A percentile compares a stretch with the other conserved stretches of the same genome.
phyloP scores from a whole-genome alignment of 2,329 filamentous ascomycete species.

The Colletotrichum tanaceti region DNA sequence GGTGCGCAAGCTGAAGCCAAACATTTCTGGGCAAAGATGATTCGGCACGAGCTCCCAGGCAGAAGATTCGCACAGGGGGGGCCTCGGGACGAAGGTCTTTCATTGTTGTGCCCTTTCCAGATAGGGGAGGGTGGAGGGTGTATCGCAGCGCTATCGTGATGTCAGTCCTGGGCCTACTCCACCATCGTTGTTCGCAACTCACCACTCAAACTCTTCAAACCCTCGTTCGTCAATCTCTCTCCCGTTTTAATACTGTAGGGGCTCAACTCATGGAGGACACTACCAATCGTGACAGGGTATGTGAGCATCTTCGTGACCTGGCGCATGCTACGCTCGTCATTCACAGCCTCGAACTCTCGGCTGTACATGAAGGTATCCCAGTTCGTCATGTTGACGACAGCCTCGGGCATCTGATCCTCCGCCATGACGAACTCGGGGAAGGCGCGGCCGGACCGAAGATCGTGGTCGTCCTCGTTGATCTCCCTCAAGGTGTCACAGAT shows the following conservation, averaged over 20 bases:
- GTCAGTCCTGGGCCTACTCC: conserved; percentile 8
- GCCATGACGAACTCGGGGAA: conserved; percentile 97
- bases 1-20: conserved; percentile 92
- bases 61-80: conserved; percentile 90
- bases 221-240: conserved; percentile 84
- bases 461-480: conserved; percentile 98
- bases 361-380: conserved; percentile 99
- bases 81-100: conserved; percentile 85
- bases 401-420: conserved; percentile 88
- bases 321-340: conserved; percentile 89
- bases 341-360: conserved; percentile 88
- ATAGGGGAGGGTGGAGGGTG: conserved; percentile 87
- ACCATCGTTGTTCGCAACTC: conserved; percentile 51
- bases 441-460: conserved; percentile 87
- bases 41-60: conserved; percentile 95
- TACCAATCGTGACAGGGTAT: conserved; percentile 92
- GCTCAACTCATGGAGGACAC: conserved; percentile 92
- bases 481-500: conserved; percentile 91
- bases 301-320: conserved; percentile 94
- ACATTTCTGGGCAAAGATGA: conserved; percentile 93
- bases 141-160: conserved; percentile 80
- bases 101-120: conserved; percentile 78
- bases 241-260: conserved; percentile 85
- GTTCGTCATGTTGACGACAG: conserved; percentile 95
- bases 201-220: conserved; percentile 94